Base-by-base conservation (phyloP, 257 asterid genomes). In the Solanum peruvianum region DNA sequence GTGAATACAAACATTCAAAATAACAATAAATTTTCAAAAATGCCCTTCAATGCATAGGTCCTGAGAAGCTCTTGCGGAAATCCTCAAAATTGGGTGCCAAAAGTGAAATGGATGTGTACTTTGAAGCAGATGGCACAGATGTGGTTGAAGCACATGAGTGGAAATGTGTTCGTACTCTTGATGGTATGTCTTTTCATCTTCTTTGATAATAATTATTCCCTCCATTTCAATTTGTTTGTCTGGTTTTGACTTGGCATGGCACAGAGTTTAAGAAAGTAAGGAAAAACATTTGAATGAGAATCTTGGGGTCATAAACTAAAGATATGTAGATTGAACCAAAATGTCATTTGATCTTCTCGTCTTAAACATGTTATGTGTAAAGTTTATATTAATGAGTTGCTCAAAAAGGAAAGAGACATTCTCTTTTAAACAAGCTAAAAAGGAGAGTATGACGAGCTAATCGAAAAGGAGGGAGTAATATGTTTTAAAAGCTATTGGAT, bases 101-200 rank as follows among this genome's bases (percentile, higher is more conserved):
- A 85, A 88, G 88, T 86, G 88, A 86, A 87, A 69, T 91, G 83
- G 93, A 92, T 80, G 88, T 91, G 60, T 92, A 85, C 90, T 93
- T 87, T 88, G 98, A 95, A 83, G 95, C 95, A 87, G 94, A 92
- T 89, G 92, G 94, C 80, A 97, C 96, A 31, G 99, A 97, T 92
- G 95, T 87, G 77, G 89, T 95, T 76, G 98, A 97, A 88, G 98
- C 93, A 81, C 94, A 94, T 92, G 94, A 95, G 89, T 97, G 99
- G 99, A 96, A 92, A 92, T 97, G 99, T 83, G 93, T 97, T 72
- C 98, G 96, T 84, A 96, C 98, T n/a, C 80, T 92, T 86, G 94
- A 94, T 86, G 99, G 99, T 96, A 92, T 86, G 85, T 87, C 77
- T 82, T 60, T 80, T 90, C 73, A n/a, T 70, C 83, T 85, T 85